These are phyloP conservation scores for Eutrema heterophyllum DNA, from an alignment of 345 rosid genomes.

Conservation along the genomic window DNA sequence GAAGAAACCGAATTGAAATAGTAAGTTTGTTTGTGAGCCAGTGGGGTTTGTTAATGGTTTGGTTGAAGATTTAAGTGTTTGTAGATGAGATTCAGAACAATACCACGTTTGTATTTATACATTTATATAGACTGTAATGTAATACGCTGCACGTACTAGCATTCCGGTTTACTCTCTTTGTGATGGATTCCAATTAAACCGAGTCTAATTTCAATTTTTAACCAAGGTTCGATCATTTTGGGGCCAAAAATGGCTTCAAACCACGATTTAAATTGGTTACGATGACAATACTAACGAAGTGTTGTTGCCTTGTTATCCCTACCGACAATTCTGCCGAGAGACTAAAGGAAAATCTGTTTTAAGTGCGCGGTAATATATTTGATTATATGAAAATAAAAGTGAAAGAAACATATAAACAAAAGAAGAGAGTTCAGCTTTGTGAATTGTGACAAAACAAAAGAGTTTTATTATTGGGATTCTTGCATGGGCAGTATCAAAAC, in stretches of 20 bases:
- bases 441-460: not conserved
- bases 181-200: not conserved
- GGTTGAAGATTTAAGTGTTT: not conserved
- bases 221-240: not conserved
- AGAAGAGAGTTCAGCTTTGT: not conserved
- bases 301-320: not conserved
- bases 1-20: conserved; percentile 10
- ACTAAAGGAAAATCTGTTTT: conserved; percentile 7
- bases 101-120: conserved; percentile 8
- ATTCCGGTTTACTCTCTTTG: not conserved
- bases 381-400: not conserved
- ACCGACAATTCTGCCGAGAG: conserved; percentile 19
- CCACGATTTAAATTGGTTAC: not conserved
- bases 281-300: conserved; percentile 16
- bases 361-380: conserved; percentile 1
- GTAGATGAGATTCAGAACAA: conserved; percentile 8
- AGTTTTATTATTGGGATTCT: no score
- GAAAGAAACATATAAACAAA: conserved; percentile 1
- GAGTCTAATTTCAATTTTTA: not conserved
- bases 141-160: not conserved
- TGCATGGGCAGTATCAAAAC: no score
- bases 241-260: not conserved
- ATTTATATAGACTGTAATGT: no score
- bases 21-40: not conserved
- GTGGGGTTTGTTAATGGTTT: not conserved